Percentiles rank a stretch among this genome's conserved stretches.
These are phyloP conservation scores for Carex pumila DNA, from an alignment of 176 grass and related monocot species.

Conservation along the genomic window DNA sequence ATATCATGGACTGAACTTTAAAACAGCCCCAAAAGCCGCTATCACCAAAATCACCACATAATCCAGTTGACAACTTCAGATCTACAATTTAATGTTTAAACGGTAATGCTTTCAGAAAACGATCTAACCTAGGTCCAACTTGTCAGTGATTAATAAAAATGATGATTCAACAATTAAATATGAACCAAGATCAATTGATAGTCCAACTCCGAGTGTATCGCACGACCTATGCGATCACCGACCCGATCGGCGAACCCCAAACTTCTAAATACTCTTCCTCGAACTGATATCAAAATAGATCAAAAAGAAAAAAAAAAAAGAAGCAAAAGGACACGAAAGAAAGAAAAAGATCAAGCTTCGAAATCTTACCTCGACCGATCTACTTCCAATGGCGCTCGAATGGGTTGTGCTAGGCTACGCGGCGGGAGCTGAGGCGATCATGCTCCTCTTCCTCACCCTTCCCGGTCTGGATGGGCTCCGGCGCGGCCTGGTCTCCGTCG, in stretches of 20 bases:
- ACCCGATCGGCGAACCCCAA: neutral
- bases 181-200: neutral
- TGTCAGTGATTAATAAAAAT: neutral
- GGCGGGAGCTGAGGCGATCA: constrained; percentile 90
- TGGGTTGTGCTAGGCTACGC: constrained; percentile 91
- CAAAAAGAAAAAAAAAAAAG: neutral
- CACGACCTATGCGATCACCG: neutral
- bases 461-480: constrained; percentile 73
- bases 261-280: neutral
- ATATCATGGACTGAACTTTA: neutral
- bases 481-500: constrained; percentile 60
- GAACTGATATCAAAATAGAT: neutral
- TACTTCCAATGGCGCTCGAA: constrained; percentile 69
- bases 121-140: neutral
- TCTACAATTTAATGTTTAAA: neutral
- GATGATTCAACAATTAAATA: neutral
- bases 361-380: constrained; percentile 2
- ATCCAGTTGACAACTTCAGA: neutral
- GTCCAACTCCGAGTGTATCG: neutral
- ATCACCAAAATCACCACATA: neutral
- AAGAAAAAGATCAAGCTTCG: neutral
- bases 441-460: constrained; percentile 88
- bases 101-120: neutral
- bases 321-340: neutral
- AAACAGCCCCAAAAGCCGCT: neutral